phyloP scores from a whole-genome alignment of 164 flowering plant species.

The Berberis vulgaris region DNA sequence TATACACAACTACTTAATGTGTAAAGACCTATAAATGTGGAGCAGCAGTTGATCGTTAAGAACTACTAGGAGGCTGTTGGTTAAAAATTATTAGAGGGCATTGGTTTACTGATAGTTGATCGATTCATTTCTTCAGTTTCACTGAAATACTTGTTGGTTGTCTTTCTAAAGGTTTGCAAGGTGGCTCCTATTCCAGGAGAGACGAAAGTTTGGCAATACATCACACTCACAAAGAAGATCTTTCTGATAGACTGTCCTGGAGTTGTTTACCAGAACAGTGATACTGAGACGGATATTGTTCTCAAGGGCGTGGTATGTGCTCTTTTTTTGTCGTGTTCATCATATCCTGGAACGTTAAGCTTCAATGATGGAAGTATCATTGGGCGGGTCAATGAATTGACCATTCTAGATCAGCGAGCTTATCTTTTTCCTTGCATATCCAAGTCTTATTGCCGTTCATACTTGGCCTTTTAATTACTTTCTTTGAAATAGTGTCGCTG shows the following conservation, averaged over 20 bases:
- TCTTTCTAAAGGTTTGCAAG: conserved; percentile 75
- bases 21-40: too few relatives aligned
- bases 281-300: conserved; percentile 92
- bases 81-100: too few relatives aligned
- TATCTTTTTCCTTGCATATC: neutral
- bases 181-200: conserved; percentile 99
- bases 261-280: conserved; percentile 87
- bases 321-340: neutral
- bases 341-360: neutral
- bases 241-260: conserved; percentile 99
- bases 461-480: too few relatives aligned
- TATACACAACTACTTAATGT: too few relatives aligned
- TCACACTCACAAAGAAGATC: conserved; percentile 90
- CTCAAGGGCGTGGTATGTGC: conserved; percentile 95
- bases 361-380: neutral
- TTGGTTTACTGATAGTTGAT: too few relatives aligned
- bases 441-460: too few relatives aligned
- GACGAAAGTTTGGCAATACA: conserved; percentile 98
- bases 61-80: too few relatives aligned
- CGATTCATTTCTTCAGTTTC: neutral
- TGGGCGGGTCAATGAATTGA: neutral
- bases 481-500: too few relatives aligned
- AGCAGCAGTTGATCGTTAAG: too few relatives aligned
- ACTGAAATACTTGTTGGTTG: conserved; percentile 9
- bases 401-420: neutral